Evolutionary conservation across 495 filamentous ascomycete species (phyloP), one percentile per base, ranked within the genome.

Genomic region (Bathelium albidoporum): DNA sequence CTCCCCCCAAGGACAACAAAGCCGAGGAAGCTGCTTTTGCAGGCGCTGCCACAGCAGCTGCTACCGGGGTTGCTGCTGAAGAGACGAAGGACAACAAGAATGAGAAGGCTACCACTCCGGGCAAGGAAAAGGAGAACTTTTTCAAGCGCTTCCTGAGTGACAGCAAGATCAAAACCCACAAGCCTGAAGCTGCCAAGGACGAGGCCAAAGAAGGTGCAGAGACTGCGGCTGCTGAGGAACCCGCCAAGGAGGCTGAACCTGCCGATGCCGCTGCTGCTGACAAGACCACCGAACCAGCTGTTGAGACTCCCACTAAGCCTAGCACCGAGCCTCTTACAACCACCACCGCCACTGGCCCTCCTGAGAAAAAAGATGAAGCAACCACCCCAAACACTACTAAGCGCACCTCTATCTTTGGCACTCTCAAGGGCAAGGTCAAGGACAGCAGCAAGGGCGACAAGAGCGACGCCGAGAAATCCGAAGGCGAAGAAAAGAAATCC

Each of bases 91-190:
- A 60, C 11, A n/a, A 3, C 58, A 32, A 36, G n/a, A 55, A 55
- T 9, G 49, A 55, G 9, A 55, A 55, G 29, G 32, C 49, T 14
- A 60, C 53, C 7, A 64, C 66, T 1, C 68, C 70, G 3, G 65
- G 41, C 34, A 61, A 73, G 31, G 75, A 78, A 64, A 80, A 78
- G 70, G 74, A 75, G 22, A 76, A 78, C 22, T 77, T 84, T 49
- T 78, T 86, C 52, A 81, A 77, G 44, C 72, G 73, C 12, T 68
- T 85, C 9, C 79, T 81, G 65, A 77, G 75, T 52, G 76, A 76
- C 53, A 74, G 70, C 65, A 70, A 68, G 63, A 58, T 65, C 22
- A 62, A 66, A n/a, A 26, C 41, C 3, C 59, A 62, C 2, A 53
- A 61, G 18, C 29, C 59, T 39, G 44, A 62, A 36, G 31, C 58